Base-by-base conservation (phyloP, 805 yeast genomes). In the Starmerella apicola region DNA sequence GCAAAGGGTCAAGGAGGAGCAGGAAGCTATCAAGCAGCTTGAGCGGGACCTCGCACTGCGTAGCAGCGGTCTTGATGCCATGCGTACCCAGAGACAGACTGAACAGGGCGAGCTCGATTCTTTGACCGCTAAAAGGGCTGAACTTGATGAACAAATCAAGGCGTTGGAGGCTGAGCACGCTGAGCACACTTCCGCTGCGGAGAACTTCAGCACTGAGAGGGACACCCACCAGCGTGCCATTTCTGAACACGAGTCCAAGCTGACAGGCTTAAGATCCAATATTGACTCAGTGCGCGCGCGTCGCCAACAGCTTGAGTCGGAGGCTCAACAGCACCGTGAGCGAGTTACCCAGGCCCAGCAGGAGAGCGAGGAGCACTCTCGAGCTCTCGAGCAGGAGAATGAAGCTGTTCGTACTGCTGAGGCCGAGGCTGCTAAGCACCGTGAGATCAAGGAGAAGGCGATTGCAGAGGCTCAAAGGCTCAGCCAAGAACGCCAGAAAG, bases 1-100 rank as follows among this genome's bases (percentile, higher is more conserved):
- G 58, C 59, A 68, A 10, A 67, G 70, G 34, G 63, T 72, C 42
- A 59, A 62, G 34, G 80, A 78, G 39, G 67, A 73, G 17, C 71
- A 70, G 46, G 78, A 77, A 51, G 74, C 81, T 24, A 66, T 46
- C 22, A 41, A 48, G 24, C 57, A 43, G 41, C 51, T 51, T 18
- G 54, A 52, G 39, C 39, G 38, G 34, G 55, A 51, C 17, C 43
- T 44, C 23, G 52, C 48, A 17, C 34, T 52, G 24, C 51, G 56
- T 28, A 41, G 50, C 24, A 38, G 49, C 19, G 53, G 56, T 4
- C 38, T 46, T 8, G 40, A 34, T 9, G 58, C 56, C 16, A 49
- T 52, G 19, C 43, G 43, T 38, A 15, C 47, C 3, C 57, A 53
- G 36, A 43, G 44, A 32, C 39, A 38, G 12, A 44, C 40, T 20